Conservation (phyloP, 2,329 filamentous ascomycete species). For the Erysiphe pulchra region DNA sequence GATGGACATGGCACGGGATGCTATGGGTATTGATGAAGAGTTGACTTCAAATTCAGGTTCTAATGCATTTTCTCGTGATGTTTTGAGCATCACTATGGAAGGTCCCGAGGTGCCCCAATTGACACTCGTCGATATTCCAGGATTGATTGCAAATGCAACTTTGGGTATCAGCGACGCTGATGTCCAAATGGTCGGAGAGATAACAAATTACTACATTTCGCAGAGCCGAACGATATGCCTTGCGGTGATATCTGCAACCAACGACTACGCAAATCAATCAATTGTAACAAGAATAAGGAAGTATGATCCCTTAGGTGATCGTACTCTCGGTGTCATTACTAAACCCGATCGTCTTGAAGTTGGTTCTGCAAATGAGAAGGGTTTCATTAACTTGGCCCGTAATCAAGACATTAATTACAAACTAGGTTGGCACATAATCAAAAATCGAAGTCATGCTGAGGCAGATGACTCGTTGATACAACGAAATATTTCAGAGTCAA, state of each 20-base stretch:
- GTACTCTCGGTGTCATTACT: slow-evolving; percentile 21
- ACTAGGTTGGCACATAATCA: slow-evolving; percentile 24
- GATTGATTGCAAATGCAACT: slow-evolving; percentile 10
- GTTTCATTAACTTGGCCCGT: slow-evolving; percentile 14
- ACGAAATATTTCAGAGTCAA: slow-evolving; percentile 6
- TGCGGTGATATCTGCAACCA: slow-evolving; percentile 19
- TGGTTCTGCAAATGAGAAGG: slow-evolving; percentile 14
- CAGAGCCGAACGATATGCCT: slow-evolving; percentile 20
- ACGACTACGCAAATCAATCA: slow-evolving; percentile 17
- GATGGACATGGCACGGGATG: slow-evolving; percentile 9
- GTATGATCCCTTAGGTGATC: slow-evolving; percentile 13
- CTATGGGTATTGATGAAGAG: slow-evolving; percentile 7
- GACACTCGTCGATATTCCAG: slow-evolving; percentile 14
- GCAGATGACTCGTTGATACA: slow-evolving; percentile 9
- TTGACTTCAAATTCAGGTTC: not conserved
- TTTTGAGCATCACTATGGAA: slow-evolving; percentile 10
- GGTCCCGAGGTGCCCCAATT: slow-evolving; percentile 9
- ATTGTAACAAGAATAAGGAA: slow-evolving; percentile 17
- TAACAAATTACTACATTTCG: slow-evolving; percentile 16
- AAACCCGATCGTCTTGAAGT: slow-evolving; percentile 18
- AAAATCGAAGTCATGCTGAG: slow-evolving; percentile 18
- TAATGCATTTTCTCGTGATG: slow-evolving; percentile 8
- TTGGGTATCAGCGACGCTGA: slow-evolving; percentile 9
- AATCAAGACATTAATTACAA: slow-evolving; percentile 18
- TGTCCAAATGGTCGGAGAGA: slow-evolving; percentile 10